A percentile compares a stretch with the other conserved stretches of the same genome.
phyloP scores from a whole-genome alignment of 2,329 filamentous ascomycete species.

The Macrophomina phaseolina region DNA sequence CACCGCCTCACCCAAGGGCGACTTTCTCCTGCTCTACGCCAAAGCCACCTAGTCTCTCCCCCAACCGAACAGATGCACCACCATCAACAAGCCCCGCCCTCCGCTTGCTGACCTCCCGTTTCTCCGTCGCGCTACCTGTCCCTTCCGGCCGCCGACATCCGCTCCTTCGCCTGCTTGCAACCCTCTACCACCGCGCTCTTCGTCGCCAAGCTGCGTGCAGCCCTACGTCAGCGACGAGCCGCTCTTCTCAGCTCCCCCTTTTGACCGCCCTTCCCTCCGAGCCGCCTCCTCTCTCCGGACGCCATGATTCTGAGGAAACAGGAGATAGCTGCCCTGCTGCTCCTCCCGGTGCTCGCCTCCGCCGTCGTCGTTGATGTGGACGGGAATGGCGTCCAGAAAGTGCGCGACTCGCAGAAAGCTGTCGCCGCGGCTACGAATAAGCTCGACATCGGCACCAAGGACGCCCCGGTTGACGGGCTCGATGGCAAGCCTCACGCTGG shows the following conservation, averaged over 20 bases:
- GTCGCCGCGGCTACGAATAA: slow-evolving; percentile 38
- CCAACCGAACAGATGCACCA: slow-evolving; percentile 17
- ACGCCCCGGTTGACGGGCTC: slow-evolving; percentile 78
- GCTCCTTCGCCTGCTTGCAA: slow-evolving; percentile 15
- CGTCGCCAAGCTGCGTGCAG: slow-evolving; percentile 10
- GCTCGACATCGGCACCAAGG: slow-evolving; percentile 64
- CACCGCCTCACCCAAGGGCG: slow-evolving; percentile 23
- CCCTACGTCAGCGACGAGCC: slow-evolving; percentile 26
- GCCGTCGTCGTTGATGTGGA: slow-evolving; percentile 31
- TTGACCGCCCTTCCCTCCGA: background rate
- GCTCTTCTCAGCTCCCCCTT: slow-evolving; percentile 16
- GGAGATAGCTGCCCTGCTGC: slow-evolving; percentile 63
- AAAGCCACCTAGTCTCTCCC: slow-evolving; percentile 24
- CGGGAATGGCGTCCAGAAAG: slow-evolving; percentile 19
- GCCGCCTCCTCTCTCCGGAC: slow-evolving; percentile 25
- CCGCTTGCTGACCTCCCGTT: slow-evolving; percentile 12
- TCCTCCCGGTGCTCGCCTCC: slow-evolving; percentile 62
- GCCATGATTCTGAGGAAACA: slow-evolving; percentile 66
- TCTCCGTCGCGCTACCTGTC: background rate
- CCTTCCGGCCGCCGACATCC: slow-evolving; percentile 15
- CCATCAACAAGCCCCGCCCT: background rate
- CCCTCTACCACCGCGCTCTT: background rate
- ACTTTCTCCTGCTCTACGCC: slow-evolving; percentile 22
- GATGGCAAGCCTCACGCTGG: slow-evolving; percentile 94
- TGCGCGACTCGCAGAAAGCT: slow-evolving; percentile 32